Evolutionary conservation across 2,329 filamentous ascomycete species (phyloP).

Genomic region (Alternaria gansuensis): DNA sequence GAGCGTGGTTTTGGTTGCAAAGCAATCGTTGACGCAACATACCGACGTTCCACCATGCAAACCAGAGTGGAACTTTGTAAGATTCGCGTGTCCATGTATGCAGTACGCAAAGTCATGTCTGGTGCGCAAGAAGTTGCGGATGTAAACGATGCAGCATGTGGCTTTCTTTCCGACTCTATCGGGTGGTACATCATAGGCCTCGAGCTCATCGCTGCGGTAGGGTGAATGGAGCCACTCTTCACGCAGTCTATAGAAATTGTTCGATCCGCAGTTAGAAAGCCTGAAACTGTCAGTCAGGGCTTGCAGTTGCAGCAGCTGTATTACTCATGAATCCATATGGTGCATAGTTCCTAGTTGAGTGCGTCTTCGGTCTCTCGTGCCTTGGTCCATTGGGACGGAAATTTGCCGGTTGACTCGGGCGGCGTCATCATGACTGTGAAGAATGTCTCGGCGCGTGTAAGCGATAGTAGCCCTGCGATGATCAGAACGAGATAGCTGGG

Average conservation of each 20-base stretch:
- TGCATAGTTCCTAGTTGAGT: constrained; percentile 10
- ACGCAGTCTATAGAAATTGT: constrained; percentile 8
- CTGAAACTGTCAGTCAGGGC: constrained; percentile 4
- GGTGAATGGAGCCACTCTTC: constrained; percentile 17
- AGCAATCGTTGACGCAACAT: constrained; percentile 8
- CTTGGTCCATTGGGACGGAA: constrained; percentile 1
- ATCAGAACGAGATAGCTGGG: not conserved
- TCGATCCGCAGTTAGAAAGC: not conserved
- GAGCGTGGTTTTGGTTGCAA: not conserved
- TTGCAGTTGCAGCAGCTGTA: not conserved
- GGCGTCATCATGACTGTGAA: constrained; percentile 3
- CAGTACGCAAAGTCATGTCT: constrained; percentile 31
- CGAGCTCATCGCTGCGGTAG: constrained; percentile 13
- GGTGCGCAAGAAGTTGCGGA: constrained; percentile 33
- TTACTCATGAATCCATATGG: constrained; percentile 22
- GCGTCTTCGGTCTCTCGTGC: constrained; percentile 20
- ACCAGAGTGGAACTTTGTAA: constrained; percentile 20
- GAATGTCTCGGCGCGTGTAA: not conserved
- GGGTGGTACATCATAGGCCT: not conserved
- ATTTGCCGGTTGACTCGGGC: not conserved
- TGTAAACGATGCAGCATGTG: constrained; percentile 25
- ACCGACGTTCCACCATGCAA: constrained; percentile 21
- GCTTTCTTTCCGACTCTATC: constrained; percentile 4
- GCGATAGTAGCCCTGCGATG: constrained; percentile 9
- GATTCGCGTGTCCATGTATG: constrained; percentile 23